Base-by-base conservation (phyloP, 108 stramenopile species). In the Epipyxis sp. region DNA sequence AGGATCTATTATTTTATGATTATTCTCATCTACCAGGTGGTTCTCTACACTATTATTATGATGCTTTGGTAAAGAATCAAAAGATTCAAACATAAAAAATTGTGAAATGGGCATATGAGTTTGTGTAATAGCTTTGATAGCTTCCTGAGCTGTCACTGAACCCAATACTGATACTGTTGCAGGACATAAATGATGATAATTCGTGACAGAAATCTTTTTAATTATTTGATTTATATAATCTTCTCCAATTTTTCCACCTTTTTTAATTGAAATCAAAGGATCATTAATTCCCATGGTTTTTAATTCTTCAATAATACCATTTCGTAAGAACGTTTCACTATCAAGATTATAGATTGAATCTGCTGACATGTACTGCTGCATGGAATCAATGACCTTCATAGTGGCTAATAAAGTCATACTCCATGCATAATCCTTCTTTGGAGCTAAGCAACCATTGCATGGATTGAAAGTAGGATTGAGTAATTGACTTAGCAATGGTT, bases 111-210 rank as follows among this genome's bases (percentile, higher is more conserved):
- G 82, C 0, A 50, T 59, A 50, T 72, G 77, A 37, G 27, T 40
- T 45, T 76, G 43, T 2, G 82, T 58, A 0, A 29, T 29, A 37
- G 59, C 76, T 34, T 83, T 83, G 42, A 83, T 42, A 0, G 46
- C 82, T 30, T 83, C 82, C 57, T 83, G 82, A 0, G 79, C 79
- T 1, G 68, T 42, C 0, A 71, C 29, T 16, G 65, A 78, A 1
- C 82, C 82, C 34, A 80, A 16, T 16, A 77, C 25, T 1, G 82
- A 74, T 6, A 74, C 34, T 32, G 71, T 74, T 6, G 71, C 71
- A 54, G 71, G 71, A 57, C 71, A 74, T 37, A 6, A 32, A 29
- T 16, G 6, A 32, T 25, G 6, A 3, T 35, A 6, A 37, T 32
- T 35, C 34, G 34, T 13, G 61, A 10, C 20, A 16, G 25, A 37